A percentile compares a stretch with the other conserved stretches of the same genome.
phyloP scores from a whole-genome alignment of 768 basidiomycete genomes.

The Lactarius psammicola region DNA sequence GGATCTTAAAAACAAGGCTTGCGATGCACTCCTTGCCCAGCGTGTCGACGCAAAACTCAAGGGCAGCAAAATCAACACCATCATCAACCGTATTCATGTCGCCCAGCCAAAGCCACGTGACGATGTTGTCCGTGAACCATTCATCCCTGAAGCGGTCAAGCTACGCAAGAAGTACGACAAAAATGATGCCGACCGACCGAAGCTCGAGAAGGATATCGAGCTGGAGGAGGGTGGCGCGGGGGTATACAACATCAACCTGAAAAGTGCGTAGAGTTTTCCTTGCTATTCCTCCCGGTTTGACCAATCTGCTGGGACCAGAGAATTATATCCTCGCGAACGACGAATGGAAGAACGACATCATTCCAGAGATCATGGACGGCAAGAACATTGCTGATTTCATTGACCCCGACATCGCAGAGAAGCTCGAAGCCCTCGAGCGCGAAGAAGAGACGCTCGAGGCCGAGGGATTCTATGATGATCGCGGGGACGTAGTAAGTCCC shows the following conservation, averaged over 20 bases:
- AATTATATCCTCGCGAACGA: conserved; percentile 85
- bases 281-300: neutral
- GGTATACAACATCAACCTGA: conserved; percentile 87
- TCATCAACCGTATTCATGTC: conserved; percentile 95
- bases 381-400: conserved; percentile 99
- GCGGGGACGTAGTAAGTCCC: conserved; percentile 73
- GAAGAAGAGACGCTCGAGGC: conserved; percentile 94
- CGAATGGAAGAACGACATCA: conserved; percentile 92
- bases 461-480: conserved; percentile 93
- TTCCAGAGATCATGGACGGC: conserved; percentile 99
- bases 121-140: conserved; percentile 82
- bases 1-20: conserved; percentile 92
- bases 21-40: conserved; percentile 92
- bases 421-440: conserved; percentile 93
- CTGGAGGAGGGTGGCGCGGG: conserved; percentile 85
- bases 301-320: conserved; percentile 48
- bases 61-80: conserved; percentile 86
- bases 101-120: conserved; percentile 89
- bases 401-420: conserved; percentile 95
- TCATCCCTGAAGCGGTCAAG: conserved; percentile 84
- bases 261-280: conserved; percentile 56
- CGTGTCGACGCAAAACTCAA: conserved; percentile 93
- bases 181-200: conserved; percentile 73
- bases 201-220: conserved; percentile 79
- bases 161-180: conserved; percentile 81